Conservation (phyloP, 352 stramenopile genomes). For the Phytophthora pseudosyringae region DNA sequence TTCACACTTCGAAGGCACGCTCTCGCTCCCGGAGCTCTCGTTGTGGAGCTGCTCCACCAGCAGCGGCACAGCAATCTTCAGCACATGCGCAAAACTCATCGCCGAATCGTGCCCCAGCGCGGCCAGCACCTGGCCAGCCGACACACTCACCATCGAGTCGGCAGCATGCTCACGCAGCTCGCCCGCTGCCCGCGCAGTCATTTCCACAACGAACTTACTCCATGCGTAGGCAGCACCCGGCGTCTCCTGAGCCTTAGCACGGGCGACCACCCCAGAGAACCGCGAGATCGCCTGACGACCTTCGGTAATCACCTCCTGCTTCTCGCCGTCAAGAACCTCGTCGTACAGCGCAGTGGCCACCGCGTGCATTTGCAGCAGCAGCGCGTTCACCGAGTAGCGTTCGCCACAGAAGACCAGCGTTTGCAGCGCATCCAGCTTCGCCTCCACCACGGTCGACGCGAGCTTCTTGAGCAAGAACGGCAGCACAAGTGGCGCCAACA, state of each 20-base stretch:
- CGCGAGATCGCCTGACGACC: conserved; percentile 68
- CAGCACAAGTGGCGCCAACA: conserved; percentile 81
- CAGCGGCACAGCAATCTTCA: conserved; percentile 66
- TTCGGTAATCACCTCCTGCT: conserved; percentile 78
- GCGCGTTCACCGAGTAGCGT: conserved; percentile 79
- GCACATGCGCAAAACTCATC: conserved; percentile 72
- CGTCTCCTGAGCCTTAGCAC: conserved; percentile 58
- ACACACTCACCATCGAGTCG: conserved; percentile 84
- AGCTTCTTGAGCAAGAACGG: conserved; percentile 92
- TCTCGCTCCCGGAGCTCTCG: conserved; percentile 34
- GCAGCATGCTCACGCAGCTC: conserved; percentile 76
- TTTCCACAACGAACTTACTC: conserved; percentile 87
- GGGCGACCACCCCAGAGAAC: conserved; percentile 68
- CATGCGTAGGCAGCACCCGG: conserved; percentile 76
- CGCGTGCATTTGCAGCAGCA: conserved; percentile 72
- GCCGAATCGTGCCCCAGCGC: conserved; percentile 73
- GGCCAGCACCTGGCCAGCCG: conserved; percentile 70
- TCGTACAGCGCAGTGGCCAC: conserved; percentile 79
- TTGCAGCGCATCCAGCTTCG: conserved; percentile 82
- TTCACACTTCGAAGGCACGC: conserved; percentile 68
- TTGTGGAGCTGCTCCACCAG: conserved; percentile 68
- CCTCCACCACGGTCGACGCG: conserved; percentile 72
- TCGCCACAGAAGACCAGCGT: conserved; percentile 87
- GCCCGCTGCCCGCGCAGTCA: conserved; percentile 66
- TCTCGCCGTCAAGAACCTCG: conserved; percentile 85